Evolutionary conservation across 164 flowering plant species (phyloP), one percentile per base, ranked within the genome.

Genomic region (Berberis vulgaris): DNA sequence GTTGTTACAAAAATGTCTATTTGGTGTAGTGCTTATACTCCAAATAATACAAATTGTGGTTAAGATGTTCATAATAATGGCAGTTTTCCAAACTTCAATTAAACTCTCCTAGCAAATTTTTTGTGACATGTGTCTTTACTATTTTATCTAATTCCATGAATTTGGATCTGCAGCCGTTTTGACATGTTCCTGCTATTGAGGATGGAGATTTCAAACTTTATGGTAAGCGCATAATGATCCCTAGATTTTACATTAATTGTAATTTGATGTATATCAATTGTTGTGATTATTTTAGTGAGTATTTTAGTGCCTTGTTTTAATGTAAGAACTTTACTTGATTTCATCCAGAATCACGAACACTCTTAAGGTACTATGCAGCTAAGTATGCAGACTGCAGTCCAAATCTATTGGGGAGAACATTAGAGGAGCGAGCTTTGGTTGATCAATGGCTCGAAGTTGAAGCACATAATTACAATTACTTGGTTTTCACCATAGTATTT

Each of bases 391-490:
- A 75, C 49, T 63, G 59, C 0, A 85, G 87, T 1, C 57, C 80
- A 3, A 73, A 84, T 45, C 82, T 88, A 5, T 59, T 81, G 12
- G 91, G 97, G 2, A 67, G 41, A 12, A 83, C 81, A 0, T 11
- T 78, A 13, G 88, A 88, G 66, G 87, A 90, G 69, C 66, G 58
- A 65, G 97, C 92, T 5, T 7, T 83, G 54, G 84, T 86, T 40
- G 88, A 90, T 41, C 95, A 90, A 66, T 90, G 97, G 94, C 76
- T 87, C 0, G 97, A 87, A 68, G 87, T 87, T 26, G 97, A 90
- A 69, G 80, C 86, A 1, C 84, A 90, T 76, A 86, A 84, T 70
- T 84, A 76, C 65, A 83, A 84, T 60, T 82, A 80, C 41, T 41
- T 80, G 41, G 77, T 83, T 1, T 77, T 54, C 78, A 71, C 54